Conservation (phyloP, 495 filamentous ascomycete genomes). For the Talaromyces borbonicus region DNA sequence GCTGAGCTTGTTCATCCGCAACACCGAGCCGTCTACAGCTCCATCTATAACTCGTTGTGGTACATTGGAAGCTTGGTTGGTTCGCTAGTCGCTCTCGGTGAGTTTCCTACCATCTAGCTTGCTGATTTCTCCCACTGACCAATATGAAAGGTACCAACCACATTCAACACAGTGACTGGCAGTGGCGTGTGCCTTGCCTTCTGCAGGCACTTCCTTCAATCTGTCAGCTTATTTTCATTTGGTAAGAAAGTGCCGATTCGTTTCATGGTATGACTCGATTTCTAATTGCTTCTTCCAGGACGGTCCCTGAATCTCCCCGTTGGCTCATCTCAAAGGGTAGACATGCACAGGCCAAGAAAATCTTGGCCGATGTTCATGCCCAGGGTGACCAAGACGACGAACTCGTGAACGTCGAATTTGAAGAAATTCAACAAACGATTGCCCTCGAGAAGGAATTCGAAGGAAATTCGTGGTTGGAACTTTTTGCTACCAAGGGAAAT, state of each 20-base stretch:
- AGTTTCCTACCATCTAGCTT: neutral
- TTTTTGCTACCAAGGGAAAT: conserved; percentile 58
- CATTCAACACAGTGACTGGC: conserved; percentile 30
- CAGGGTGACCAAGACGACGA: conserved; percentile 13
- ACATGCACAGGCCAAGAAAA: conserved; percentile 20
- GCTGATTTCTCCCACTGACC: neutral
- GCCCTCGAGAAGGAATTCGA: conserved; percentile 20
- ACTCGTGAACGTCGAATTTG: conserved; percentile 16
- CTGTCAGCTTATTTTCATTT: conserved; percentile 37
- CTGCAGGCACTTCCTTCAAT: conserved; percentile 39
- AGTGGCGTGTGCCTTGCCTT: conserved; percentile 38
- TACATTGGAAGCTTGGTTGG: conserved; percentile 24
- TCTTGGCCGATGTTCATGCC: conserved; percentile 24
- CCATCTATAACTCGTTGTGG: conserved; percentile 59
- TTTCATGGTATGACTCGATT: neutral
- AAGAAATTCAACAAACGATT: conserved; percentile 17
- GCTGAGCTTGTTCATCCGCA: conserved; percentile 58
- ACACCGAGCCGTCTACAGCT: conserved; percentile 55
- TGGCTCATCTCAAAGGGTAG: conserved; percentile 26
- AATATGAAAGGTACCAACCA: conserved; percentile 21
- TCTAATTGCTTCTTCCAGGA: conserved; percentile 4
- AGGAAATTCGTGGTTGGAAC: conserved; percentile 33
- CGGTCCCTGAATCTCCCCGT: conserved; percentile 39
- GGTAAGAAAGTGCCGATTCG: conserved; percentile 14
- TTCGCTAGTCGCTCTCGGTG: conserved; percentile 12